A percentile compares a stretch with the other conserved stretches of the same genome.
phyloP scores from a whole-genome alignment of 192 early-diverging fungal species.

The Podochytrium sp. region DNA sequence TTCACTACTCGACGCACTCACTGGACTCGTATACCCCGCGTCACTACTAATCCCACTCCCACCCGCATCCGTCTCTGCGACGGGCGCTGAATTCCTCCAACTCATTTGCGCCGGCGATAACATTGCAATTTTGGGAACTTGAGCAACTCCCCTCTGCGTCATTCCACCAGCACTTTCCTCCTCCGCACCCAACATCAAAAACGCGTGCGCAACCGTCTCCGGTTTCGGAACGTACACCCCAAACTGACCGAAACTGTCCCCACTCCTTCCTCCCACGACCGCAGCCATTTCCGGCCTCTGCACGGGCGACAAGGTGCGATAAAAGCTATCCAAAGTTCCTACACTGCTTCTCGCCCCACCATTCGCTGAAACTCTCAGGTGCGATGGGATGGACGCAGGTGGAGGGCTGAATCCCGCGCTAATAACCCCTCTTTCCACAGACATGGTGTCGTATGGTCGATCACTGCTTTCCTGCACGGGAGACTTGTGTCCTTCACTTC shows the following conservation, averaged over 20 bases:
- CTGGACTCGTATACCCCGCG: neutral
- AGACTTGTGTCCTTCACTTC: neutral
- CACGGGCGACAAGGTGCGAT: neutral
- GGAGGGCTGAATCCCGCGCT: no score
- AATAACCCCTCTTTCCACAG: no score
- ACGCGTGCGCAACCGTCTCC: neutral
- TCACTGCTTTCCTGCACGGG: neutral
- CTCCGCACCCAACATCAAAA: neutral
- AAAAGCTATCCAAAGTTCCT: neutral
- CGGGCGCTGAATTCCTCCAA: no score
- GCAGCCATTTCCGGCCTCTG: neutral
- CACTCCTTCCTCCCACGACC: neutral
- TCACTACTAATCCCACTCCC: neutral
- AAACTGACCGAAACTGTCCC: neutral
- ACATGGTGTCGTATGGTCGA: no score
- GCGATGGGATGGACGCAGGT: no score
- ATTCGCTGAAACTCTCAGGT: no score
- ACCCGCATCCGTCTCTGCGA: no score
- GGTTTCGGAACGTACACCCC: neutral
- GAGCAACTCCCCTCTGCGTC: neutral
- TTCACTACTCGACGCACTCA: neutral
- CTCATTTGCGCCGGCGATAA: neutral
- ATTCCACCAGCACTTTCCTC: neutral
- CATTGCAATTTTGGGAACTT: neutral
- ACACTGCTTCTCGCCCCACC: no score